Percentiles rank a stretch among this genome's conserved stretches.
Conservation (phyloP, 148 eudicot species). For the Diospyros kaki region DNA sequence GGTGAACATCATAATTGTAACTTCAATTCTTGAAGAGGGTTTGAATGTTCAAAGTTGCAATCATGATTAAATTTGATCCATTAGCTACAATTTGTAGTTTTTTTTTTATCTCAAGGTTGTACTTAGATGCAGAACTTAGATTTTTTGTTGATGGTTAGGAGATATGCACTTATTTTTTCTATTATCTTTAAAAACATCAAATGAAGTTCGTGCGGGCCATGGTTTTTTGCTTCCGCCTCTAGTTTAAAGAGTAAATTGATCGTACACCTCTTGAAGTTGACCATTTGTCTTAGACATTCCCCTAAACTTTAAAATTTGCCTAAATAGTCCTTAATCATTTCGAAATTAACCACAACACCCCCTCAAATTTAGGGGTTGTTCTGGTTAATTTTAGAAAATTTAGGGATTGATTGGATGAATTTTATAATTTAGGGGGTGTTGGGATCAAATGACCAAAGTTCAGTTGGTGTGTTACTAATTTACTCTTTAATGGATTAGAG, state of each 20-base stretch:
- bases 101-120: slow-evolving; percentile 12
- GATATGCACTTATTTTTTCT: slow-evolving; percentile 25
- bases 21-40: slow-evolving; percentile 82
- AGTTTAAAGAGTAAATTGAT: too few species aligned
- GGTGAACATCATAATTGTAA: slow-evolving; percentile 83
- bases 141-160: slow-evolving; percentile 43
- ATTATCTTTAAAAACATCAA: neutral
- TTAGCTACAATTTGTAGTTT: slow-evolving; percentile 66
- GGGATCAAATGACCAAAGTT: too few species aligned
- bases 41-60: slow-evolving; percentile 65
- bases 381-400: too few species aligned
- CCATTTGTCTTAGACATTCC: slow-evolving; percentile 16
- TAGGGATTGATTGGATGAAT: too few species aligned
- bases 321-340: too few species aligned
- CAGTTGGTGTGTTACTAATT: too few species aligned
- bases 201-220: neutral
- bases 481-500: too few species aligned
- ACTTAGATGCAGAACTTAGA: slow-evolving; percentile 10
- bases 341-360: too few species aligned
- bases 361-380: too few species aligned
- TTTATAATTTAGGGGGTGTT: too few species aligned
- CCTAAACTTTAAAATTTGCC: too few species aligned
- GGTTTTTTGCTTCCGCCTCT: too few species aligned
- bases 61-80: slow-evolving; percentile 56
- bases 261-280: neutral